Evolutionary conservation across 75 land plant species (phyloP).

Genomic region (Ceratopteris richardii): DNA sequence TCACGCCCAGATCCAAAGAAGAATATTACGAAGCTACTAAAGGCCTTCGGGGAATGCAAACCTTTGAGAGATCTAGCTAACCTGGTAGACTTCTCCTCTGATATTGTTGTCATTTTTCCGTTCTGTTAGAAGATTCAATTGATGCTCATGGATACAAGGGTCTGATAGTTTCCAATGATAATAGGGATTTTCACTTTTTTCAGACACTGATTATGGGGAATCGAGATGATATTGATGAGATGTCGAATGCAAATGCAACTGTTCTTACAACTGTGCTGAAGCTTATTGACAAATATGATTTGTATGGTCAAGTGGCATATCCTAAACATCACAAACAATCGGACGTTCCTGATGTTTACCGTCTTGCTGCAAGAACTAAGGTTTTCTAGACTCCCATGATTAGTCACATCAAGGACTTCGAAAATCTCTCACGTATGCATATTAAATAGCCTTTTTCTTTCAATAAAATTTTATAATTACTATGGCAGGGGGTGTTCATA

Average conservation of each 20-base stretch:
- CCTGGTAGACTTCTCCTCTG: constrained; percentile 9
- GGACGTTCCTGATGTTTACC: constrained; percentile 55
- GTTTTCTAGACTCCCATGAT: constrained; percentile 9
- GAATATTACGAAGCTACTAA: constrained; percentile 26
- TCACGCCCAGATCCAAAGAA: constrained; percentile 38
- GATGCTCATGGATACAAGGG: not conserved
- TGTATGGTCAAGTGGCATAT: constrained; percentile 63
- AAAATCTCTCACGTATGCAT: too few species aligned
- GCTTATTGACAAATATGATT: constrained; percentile 51
- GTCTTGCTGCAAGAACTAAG: constrained; percentile 64
- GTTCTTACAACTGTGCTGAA: constrained; percentile 42
- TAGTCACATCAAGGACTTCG: too few species aligned
- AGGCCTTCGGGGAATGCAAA: constrained; percentile 27
- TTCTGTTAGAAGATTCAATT: not conserved
- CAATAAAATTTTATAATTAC: too few species aligned
- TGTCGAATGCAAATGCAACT: constrained; percentile 32
- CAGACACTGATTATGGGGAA: constrained; percentile 53
- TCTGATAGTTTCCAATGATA: too few species aligned
- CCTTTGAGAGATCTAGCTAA: constrained; percentile 32
- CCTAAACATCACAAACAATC: constrained; percentile 63
- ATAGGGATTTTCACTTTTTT: not conserved
- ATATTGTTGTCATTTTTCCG: constrained; percentile 6
- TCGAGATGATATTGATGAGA: constrained; percentile 53
- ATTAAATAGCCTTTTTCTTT: too few species aligned
- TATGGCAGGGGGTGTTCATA: constrained; percentile 73